phyloP scores from a whole-genome alignment of 1,284 basidiomycete species.

The Irpex lacteus region DNA sequence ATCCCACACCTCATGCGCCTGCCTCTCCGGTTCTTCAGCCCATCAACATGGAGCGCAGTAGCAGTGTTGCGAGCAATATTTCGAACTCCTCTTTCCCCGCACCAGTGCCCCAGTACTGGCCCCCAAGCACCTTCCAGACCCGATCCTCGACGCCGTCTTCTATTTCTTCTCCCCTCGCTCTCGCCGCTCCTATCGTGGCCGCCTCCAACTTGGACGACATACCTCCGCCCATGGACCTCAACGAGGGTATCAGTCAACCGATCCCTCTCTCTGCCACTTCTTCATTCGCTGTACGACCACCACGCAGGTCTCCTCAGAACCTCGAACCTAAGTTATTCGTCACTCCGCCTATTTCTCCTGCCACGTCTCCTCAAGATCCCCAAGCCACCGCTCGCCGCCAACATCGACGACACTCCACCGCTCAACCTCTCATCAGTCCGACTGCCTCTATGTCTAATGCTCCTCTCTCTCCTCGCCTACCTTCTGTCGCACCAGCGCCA shows the following conservation, averaged over 20 bases:
- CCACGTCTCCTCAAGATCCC: slow-evolving; percentile 54
- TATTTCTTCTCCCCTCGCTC: slow-evolving; percentile 76
- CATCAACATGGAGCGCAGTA: slow-evolving; percentile 20
- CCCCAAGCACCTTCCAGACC: slow-evolving; percentile 56
- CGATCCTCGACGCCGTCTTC: slow-evolving; percentile 83
- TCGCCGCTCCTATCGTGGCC: slow-evolving; percentile 78
- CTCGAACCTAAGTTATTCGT: slow-evolving; percentile 65
- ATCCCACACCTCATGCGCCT: slow-evolving; percentile 68
- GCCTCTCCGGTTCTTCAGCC: slow-evolving; percentile 51
- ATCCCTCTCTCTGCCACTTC: slow-evolving; percentile 15
- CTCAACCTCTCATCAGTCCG: slow-evolving; percentile 62
- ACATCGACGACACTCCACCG: slow-evolving; percentile 71
- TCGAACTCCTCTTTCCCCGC: slow-evolving; percentile 23
- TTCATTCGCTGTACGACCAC: slow-evolving; percentile 40
- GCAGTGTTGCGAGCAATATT: slow-evolving; percentile 26
- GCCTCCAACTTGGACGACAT: slow-evolving; percentile 53
- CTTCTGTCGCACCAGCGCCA: slow-evolving; percentile 74
- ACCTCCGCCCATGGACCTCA: slow-evolving; percentile 61
- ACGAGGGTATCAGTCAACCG: slow-evolving; percentile 42
- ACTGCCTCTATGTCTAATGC: slow-evolving; percentile 43
- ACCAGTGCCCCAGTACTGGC: slow-evolving; percentile 33
- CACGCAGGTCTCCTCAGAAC: slow-evolving; percentile 61
- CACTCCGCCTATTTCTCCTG: slow-evolving; percentile 75
- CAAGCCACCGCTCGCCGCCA: slow-evolving; percentile 44
- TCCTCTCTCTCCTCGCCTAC: slow-evolving; percentile 87